Percentiles rank a stretch among this genome's conserved stretches.
Conservation (phyloP, 2,329 filamentous ascomycete species). For the Phialophora chinensis region DNA sequence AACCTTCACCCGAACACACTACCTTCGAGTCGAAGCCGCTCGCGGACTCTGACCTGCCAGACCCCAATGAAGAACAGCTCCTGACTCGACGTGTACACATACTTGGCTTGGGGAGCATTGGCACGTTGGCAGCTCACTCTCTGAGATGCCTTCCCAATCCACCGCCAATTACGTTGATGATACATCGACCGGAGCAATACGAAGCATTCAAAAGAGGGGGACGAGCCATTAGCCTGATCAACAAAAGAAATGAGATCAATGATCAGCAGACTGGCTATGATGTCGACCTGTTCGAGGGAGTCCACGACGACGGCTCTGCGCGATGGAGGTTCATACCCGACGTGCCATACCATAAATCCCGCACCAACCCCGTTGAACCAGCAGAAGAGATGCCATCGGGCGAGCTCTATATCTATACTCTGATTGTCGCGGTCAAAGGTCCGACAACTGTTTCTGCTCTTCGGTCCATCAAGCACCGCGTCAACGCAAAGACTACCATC, state of each 20-base stretch:
- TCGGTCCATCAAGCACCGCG: constrained; percentile 67
- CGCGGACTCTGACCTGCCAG: constrained; percentile 16
- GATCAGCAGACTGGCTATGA: constrained; percentile 53
- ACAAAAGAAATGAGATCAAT: constrained; percentile 49
- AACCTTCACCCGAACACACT: neutral
- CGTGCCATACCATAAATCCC: constrained; percentile 36
- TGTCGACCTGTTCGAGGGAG: constrained; percentile 46
- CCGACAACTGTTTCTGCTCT: constrained; percentile 70
- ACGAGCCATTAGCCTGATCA: constrained; percentile 42
- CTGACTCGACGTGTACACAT: constrained; percentile 68
- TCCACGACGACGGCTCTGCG: constrained; percentile 8
- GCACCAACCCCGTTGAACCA: constrained; percentile 29
- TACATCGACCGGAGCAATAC: constrained; percentile 62
- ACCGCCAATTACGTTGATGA: constrained; percentile 80
- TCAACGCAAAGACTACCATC: constrained; percentile 73
- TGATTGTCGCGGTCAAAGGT: constrained; percentile 81
- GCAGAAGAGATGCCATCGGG: constrained; percentile 40
- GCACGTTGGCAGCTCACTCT: constrained; percentile 76
- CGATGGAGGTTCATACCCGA: constrained; percentile 30
- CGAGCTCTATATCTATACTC: constrained; percentile 67
- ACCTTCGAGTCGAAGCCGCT: constrained; percentile 28
- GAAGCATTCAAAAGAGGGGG: constrained; percentile 44
- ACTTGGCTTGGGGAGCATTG: constrained; percentile 80
- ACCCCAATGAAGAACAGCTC: constrained; percentile 32
- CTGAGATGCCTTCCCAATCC: constrained; percentile 65